phyloP scores from a whole-genome alignment of 2,329 filamentous ascomycete genomes.

The Arthrobotrys pseudoclavata region DNA sequence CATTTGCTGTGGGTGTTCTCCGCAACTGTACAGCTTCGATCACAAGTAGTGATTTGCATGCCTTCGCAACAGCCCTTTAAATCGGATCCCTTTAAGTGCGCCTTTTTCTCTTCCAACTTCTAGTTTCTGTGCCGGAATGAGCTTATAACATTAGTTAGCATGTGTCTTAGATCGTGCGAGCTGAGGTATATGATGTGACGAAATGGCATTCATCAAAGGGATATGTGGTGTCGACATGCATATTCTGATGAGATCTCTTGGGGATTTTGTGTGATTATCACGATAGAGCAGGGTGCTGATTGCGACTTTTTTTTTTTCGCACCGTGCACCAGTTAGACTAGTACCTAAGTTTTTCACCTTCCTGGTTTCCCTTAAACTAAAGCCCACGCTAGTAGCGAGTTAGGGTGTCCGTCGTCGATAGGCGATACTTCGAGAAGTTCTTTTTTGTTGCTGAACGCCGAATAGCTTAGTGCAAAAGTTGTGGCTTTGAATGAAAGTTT shows the following conservation, averaged over 20 bases:
- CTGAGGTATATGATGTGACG: conserved; percentile 38
- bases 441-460: conserved; percentile 21
- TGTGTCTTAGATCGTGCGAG: conserved; percentile 47
- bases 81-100: conserved; percentile 18
- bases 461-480: conserved; percentile 9
- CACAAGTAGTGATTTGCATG: conserved; percentile 45
- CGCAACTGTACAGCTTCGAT: conserved; percentile 30
- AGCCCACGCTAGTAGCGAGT: conserved; percentile 19
- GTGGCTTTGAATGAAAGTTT: neutral
- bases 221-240: conserved; percentile 48
- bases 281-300: conserved; percentile 57
- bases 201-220: conserved; percentile 28
- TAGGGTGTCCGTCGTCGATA: conserved; percentile 12
- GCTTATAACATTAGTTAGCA: conserved; percentile 23
- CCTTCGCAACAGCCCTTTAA: conserved; percentile 28
- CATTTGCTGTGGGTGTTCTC: conserved; percentile 6
- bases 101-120: conserved; percentile 26
- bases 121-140: conserved; percentile 29
- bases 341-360: conserved; percentile 11
- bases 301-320: conserved; percentile 46
- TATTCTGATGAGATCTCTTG: conserved; percentile 41
- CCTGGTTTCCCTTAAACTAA: conserved; percentile 18
- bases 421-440: conserved; percentile 3
- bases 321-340: conserved; percentile 16
- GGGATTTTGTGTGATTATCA: conserved; percentile 54